Conservation (phyloP, 768 basidiomycete genomes). For the Symmetrospora coprosmae region DNA sequence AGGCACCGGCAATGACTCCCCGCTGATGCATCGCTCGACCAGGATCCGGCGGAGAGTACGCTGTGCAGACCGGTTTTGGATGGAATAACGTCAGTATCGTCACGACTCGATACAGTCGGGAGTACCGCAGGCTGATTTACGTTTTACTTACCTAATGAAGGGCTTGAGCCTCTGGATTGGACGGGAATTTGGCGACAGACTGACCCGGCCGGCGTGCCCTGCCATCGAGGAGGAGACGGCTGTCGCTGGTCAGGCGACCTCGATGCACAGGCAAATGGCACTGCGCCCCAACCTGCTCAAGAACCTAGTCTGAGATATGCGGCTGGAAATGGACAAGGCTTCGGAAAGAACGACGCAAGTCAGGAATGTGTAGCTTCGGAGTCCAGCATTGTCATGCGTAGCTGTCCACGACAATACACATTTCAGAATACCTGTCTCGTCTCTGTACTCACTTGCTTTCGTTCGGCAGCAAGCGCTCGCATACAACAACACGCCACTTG, state of each 20-base stretch:
- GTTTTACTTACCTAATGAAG: neutral
- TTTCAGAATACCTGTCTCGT: neutral
- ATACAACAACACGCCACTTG: no score
- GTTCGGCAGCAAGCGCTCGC: no score
- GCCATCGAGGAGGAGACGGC: neutral
- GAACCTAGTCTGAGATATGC: no score
- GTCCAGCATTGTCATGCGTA: no score
- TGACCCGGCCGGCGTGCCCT: neutral
- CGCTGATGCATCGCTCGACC: conserved; percentile 46
- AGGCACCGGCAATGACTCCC: neutral
- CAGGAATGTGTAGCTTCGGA: no score
- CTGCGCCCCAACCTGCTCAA: conserved; percentile 8
- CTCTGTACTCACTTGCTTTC: neutral
- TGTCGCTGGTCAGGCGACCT: neutral
- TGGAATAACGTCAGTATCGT: neutral
- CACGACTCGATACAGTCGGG: neutral
- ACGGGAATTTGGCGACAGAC: neutral
- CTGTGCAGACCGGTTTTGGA: conserved; percentile 49
- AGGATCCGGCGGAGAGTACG: conserved; percentile 73
- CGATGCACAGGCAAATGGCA: neutral
- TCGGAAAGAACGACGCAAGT: no score
- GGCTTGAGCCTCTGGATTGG: neutral
- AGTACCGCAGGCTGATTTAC: neutral
- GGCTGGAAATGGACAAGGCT: no score
- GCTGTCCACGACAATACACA: no score